Conservation (phyloP, 306 rosid genomes). For the Prinsepia uniflora region DNA sequence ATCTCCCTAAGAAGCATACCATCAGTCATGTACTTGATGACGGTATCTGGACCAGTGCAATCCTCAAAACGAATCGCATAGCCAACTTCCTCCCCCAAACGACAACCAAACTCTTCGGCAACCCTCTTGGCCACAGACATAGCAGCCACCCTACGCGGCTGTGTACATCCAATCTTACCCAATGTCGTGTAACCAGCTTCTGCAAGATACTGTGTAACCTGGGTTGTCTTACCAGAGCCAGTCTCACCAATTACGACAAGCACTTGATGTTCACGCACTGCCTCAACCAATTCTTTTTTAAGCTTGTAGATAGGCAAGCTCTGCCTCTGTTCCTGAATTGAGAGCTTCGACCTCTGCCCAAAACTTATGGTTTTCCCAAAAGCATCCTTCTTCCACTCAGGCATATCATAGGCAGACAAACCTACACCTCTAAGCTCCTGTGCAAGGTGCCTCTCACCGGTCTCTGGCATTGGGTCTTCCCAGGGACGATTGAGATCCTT, state of each 20-base stretch:
- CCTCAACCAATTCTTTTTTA: neutral
- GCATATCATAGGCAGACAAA: neutral
- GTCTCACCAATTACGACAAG: neutral
- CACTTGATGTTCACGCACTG: neutral
- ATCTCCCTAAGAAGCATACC: slow-evolving; percentile 9
- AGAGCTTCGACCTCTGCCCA: slow-evolving; percentile 66
- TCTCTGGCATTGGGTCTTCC: slow-evolving; percentile 7
- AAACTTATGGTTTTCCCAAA: slow-evolving; percentile 19
- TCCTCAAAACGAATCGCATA: slow-evolving; percentile 3
- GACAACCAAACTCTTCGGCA: slow-evolving; percentile 6
- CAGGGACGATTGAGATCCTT: slow-evolving; percentile 10
- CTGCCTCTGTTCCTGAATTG: slow-evolving; percentile 9
- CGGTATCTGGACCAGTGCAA: slow-evolving; percentile 8
- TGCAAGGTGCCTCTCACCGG: slow-evolving; percentile 8
- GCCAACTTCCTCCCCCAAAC: slow-evolving; percentile 3
- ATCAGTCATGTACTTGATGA: slow-evolving; percentile 3
- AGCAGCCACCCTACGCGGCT: slow-evolving; percentile 4
- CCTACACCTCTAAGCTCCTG: slow-evolving; percentile 7
- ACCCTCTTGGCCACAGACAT: slow-evolving; percentile 2
- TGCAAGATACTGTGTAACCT: slow-evolving; percentile 6
- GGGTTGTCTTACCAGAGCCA: slow-evolving; percentile 2
- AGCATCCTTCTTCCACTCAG: slow-evolving; percentile 10
- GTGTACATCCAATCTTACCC: slow-evolving; percentile 3
- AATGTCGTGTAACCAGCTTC: neutral
- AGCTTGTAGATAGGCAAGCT: slow-evolving; percentile 8